These are phyloP conservation scores for Nemania abortiva DNA, from an alignment of 2,329 filamentous ascomycete genomes.

Conservation along the genomic window DNA sequence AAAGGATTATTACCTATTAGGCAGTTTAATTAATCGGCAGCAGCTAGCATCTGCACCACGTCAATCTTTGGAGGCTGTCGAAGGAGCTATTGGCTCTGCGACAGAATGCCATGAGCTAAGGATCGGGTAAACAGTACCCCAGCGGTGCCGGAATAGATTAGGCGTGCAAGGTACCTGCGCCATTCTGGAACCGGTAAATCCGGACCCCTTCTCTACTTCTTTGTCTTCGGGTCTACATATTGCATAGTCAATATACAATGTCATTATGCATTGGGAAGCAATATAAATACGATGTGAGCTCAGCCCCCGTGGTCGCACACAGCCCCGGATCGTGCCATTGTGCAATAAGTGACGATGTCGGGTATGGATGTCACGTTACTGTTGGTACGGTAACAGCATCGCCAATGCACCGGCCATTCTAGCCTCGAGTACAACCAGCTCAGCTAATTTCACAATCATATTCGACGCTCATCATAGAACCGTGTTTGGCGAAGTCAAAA, in stretches of 20 bases:
- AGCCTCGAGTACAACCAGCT: background rate
- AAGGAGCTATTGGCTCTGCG: constrained; percentile 7
- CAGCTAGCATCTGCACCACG: constrained; percentile 15
- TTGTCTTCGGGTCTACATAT: background rate
- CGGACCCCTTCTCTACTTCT: constrained; percentile 18
- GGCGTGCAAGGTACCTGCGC: constrained; percentile 24
- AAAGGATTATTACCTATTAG: constrained; percentile 14
- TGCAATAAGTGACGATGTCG: background rate
- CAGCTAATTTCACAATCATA: constrained; percentile 12
- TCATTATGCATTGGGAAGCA: constrained; percentile 22
- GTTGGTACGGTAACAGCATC: constrained; percentile 9
- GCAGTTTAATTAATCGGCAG: constrained; percentile 14
- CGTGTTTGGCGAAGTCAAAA: background rate
- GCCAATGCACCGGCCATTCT: background rate
- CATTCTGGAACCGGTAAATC: constrained; percentile 30
- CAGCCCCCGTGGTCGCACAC: constrained; percentile 11
- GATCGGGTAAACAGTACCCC: constrained; percentile 18
- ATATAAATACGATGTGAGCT: constrained; percentile 11
- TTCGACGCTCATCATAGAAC: background rate
- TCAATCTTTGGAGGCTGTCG: constrained; percentile 20
- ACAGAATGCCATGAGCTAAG: background rate
- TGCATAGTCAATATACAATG: constrained; percentile 8
- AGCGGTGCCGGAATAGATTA: constrained; percentile 16
- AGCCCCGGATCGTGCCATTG: background rate
- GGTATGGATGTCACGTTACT: constrained; percentile 38